Conservation (phyloP, 139 green algal species). For the Astrephomene gubernaculifera region DNA sequence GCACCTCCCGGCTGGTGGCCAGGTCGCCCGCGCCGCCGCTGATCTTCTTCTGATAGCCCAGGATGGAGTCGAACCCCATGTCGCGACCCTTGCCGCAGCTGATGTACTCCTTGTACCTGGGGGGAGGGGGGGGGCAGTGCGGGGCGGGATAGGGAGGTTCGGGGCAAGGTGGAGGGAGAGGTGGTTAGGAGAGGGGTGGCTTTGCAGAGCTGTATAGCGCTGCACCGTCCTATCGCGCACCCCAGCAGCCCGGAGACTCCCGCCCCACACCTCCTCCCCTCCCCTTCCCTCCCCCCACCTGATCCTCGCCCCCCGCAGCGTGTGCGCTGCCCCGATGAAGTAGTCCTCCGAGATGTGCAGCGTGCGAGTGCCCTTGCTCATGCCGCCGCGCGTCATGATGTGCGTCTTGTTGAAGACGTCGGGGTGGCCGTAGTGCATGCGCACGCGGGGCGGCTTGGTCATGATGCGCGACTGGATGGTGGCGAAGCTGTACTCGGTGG, state of each 20-base stretch:
- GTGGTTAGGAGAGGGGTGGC: too few relatives aligned
- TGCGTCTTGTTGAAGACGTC: slow-evolving; percentile 90
- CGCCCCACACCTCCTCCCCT: too few relatives aligned
- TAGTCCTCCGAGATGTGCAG: slow-evolving; percentile 81
- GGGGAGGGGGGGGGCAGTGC: background rate
- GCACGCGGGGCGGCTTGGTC: slow-evolving; percentile 72
- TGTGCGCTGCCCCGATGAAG: slow-evolving; percentile 81
- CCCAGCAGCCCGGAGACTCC: too few relatives aligned
- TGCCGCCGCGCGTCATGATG: slow-evolving; percentile 73
- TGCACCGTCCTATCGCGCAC: too few relatives aligned
- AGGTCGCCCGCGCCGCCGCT: slow-evolving; percentile 84
- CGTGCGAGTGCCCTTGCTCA: slow-evolving; percentile 54
- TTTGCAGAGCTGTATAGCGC: too few relatives aligned
- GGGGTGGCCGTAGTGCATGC: slow-evolving; percentile 95
- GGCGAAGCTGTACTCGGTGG: slow-evolving; percentile 84
- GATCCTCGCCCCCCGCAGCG: slow-evolving; percentile 75
- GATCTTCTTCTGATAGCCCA: slow-evolving; percentile 91
- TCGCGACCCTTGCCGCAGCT: slow-evolving; percentile 86
- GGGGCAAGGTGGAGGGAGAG: background rate
- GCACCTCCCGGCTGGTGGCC: slow-evolving; percentile 81
- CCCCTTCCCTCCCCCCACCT: slow-evolving; percentile 42
- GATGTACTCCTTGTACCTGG: slow-evolving; percentile 91
- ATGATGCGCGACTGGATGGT: slow-evolving; percentile 86
- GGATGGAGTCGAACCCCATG: slow-evolving; percentile 93
- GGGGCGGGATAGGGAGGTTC: too few relatives aligned